These are phyloP conservation scores for Alternaria sp. DNA, from an alignment of 2,329 filamentous ascomycete species.

Conservation along the genomic window DNA sequence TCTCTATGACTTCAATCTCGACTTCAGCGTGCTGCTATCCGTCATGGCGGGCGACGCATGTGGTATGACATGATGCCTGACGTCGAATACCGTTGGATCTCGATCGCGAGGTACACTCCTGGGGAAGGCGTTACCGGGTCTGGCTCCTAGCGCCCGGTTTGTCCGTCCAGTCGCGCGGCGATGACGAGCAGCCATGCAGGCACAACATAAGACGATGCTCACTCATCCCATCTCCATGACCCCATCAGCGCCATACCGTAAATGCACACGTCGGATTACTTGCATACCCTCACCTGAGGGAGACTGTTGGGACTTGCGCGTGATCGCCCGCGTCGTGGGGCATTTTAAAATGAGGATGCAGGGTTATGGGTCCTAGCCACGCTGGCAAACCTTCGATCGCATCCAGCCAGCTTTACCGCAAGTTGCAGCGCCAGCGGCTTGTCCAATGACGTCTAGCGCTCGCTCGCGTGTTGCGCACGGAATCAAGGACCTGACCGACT, in stretches of 20 bases:
- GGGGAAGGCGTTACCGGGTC: constrained; percentile 5
- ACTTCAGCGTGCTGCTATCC: background rate
- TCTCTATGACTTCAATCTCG: background rate
- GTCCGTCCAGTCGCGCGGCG: constrained; percentile 2
- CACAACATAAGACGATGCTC: constrained; percentile 7
- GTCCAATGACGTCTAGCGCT: constrained; percentile 27
- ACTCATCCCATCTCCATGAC: constrained; percentile 23
- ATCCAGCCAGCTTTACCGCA: constrained; percentile 19
- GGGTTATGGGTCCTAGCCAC: constrained; percentile 24
- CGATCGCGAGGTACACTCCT: background rate
- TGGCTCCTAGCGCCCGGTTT: constrained; percentile 5
- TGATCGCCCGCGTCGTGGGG: constrained; percentile 7
- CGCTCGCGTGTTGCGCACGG: constrained; percentile 22
- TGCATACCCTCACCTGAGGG: constrained; percentile 5
- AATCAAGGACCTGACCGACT: constrained; percentile 24
- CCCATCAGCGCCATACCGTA: constrained; percentile 8
- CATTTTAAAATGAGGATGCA: constrained; percentile 17
- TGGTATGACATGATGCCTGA: constrained; percentile 3
- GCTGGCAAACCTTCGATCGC: constrained; percentile 20
- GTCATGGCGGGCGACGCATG: background rate
- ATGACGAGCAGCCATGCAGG: constrained; percentile 6
- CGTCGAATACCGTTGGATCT: background rate
- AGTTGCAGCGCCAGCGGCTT: constrained; percentile 1
- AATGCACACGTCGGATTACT: constrained; percentile 6
- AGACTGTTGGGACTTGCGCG: constrained; percentile 5